phyloP scores from a whole-genome alignment of 768 basidiomycete species.

The Boletus rubropictus region DNA sequence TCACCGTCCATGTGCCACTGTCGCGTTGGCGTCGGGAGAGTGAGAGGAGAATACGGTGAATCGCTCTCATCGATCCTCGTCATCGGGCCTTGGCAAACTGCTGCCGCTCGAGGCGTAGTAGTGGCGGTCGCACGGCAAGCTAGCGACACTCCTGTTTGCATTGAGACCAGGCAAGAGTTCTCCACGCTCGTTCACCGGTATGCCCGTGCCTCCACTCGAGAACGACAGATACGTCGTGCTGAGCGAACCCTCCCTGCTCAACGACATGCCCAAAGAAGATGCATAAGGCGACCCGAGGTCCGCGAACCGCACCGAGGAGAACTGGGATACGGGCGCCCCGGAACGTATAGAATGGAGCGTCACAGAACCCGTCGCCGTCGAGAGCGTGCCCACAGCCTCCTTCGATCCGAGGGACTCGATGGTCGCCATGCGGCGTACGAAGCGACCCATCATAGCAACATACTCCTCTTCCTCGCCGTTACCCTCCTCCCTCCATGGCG shows the following conservation, averaged over 20 bases:
- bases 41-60: background rate
- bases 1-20: background rate
- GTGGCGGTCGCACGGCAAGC: slow-evolving; percentile 10
- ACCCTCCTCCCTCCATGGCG: slow-evolving; percentile 3
- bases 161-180: slow-evolving; percentile 14
- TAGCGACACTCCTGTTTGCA: slow-evolving; percentile 1
- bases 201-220: slow-evolving; percentile 18
- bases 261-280: background rate
- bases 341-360: slow-evolving; percentile 26
- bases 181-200: slow-evolving; percentile 26
- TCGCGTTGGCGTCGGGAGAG: background rate
- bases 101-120: slow-evolving; percentile 16
- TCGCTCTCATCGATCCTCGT: slow-evolving; percentile 6
- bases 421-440: slow-evolving; percentile 72
- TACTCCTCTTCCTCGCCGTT: slow-evolving; percentile 30
- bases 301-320: slow-evolving; percentile 25
- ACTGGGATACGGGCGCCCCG: slow-evolving; percentile 16
- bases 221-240: slow-evolving; percentile 25
- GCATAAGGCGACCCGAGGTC: slow-evolving; percentile 3
- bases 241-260: slow-evolving; percentile 10
- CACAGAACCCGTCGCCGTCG: slow-evolving; percentile 28
- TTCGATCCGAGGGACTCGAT: slow-evolving; percentile 72
- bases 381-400: slow-evolving; percentile 37
- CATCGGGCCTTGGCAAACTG: slow-evolving; percentile 7
- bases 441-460: slow-evolving; percentile 57